Conservation (phyloP, 2,329 filamentous ascomycete genomes). For the Xylaria sp. region DNA sequence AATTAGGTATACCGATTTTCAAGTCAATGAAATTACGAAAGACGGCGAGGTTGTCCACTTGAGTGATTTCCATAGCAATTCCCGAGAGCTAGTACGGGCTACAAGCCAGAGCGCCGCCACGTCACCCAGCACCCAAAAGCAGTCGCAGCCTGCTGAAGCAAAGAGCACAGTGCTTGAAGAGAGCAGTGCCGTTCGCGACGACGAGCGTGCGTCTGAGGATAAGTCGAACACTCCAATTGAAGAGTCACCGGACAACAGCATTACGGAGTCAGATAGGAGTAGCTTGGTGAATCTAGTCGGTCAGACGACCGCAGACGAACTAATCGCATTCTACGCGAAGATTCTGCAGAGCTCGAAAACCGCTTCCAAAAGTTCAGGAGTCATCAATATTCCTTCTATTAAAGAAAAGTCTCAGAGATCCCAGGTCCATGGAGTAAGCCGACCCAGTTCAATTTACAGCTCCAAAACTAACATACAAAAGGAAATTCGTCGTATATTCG, state of each 20-base stretch:
- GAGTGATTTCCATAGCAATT: slow-evolving; percentile 56
- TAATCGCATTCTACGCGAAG: slow-evolving; percentile 44
- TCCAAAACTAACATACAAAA: slow-evolving; percentile 43
- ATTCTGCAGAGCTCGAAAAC: slow-evolving; percentile 40
- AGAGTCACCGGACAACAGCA: slow-evolving; percentile 22
- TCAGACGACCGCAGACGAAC: slow-evolving; percentile 40
- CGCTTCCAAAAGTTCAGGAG: slow-evolving; percentile 35
- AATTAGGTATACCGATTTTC: slow-evolving; percentile 84
- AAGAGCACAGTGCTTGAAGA: slow-evolving; percentile 1
- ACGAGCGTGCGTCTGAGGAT: slow-evolving; percentile 17
- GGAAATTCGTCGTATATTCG: slow-evolving; percentile 81
- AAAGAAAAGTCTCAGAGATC: slow-evolving; percentile 46
- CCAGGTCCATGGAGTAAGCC: slow-evolving; percentile 59
- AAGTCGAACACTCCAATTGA: slow-evolving; percentile 26
- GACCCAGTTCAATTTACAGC: not conserved
- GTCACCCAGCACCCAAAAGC: slow-evolving; percentile 11
- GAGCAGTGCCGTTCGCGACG: not conserved
- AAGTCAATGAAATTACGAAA: slow-evolving; percentile 87
- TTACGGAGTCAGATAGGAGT: slow-evolving; percentile 40
- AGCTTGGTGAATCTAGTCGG: slow-evolving; percentile 44
- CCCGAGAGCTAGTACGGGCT: slow-evolving; percentile 43
- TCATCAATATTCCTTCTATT: slow-evolving; percentile 46
- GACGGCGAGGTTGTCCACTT: slow-evolving; percentile 82
- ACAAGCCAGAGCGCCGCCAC: slow-evolving; percentile 28
- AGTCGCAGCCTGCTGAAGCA: slow-evolving; percentile 10